Evolutionary conservation across 2,329 filamentous ascomycete species (phyloP).

Genomic region (Fonsecaea monophora): DNA sequence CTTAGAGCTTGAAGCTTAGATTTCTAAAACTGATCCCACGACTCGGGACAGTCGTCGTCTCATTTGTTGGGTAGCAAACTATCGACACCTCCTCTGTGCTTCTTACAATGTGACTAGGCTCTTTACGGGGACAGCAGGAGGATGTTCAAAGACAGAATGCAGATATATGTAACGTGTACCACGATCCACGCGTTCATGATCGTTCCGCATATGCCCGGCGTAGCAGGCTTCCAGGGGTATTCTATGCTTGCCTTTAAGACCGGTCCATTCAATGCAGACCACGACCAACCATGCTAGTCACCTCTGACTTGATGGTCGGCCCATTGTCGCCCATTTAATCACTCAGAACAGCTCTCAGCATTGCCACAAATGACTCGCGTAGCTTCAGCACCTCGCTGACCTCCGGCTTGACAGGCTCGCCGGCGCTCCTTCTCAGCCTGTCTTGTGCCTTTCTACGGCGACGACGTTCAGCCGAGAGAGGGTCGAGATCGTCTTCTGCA

Average conservation of each 20-base stretch:
- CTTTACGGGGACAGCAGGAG: neutral
- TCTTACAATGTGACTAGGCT: too few species aligned
- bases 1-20: too few species aligned
- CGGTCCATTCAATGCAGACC: neutral
- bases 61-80: too few species aligned
- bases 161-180: neutral
- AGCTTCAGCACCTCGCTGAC: slow-evolving; percentile 82
- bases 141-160: neutral
- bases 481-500: slow-evolving; percentile 79
- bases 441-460: slow-evolving; percentile 79
- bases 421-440: slow-evolving; percentile 77
- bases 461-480: slow-evolving; percentile 84
- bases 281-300: neutral
- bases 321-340: slow-evolving; percentile 57
- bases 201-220: neutral
- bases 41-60: too few species aligned
- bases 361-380: slow-evolving; percentile 77
- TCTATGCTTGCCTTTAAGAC: neutral
- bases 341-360: slow-evolving; percentile 82
- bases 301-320: neutral
- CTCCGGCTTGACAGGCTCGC: slow-evolving; percentile 80
- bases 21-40: too few species aligned
- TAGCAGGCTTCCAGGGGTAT: neutral
- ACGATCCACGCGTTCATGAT: neutral
- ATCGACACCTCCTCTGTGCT: too few species aligned